Evolutionary conservation across 805 yeast species (phyloP), one percentile per base, ranked within the genome.

Genomic region (Ogataea zsoltii): DNA sequence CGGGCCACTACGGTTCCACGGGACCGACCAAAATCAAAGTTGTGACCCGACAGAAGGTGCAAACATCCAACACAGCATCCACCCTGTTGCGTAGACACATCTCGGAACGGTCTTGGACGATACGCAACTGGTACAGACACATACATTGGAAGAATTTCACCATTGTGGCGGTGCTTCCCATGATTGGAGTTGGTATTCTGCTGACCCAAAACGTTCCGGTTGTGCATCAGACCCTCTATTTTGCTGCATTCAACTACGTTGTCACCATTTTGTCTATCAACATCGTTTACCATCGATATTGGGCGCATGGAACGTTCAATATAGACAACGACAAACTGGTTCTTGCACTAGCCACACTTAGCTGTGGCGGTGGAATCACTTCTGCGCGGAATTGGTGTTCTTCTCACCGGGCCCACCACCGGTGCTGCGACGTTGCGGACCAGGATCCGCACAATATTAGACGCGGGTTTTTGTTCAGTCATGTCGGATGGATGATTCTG

Each of bases 341-440:
- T 45, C 48, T 74, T 29, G 57, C 73, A 23, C 75, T 84, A 46
- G 77, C 82, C n/a, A 57, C 82, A 0, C 70, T 81, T 35, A 91
- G 92, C 5, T 69, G 84, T 14, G 84, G 88, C 53, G 80, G 83
- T 7, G 96, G 90, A 2, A 69, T 88, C 43, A 96, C 96, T 4
- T 76, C 88, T 2, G 79, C 83, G 11, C 74, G 83, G 58, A 77
- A 84, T 77, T 89, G 96, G 96, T 83, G 87, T 17, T 73, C 83
- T 13, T 74, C 87, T 37, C 98, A 91, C 70, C 72, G 96, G 48
- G 90, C 94, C 3, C 97, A 91, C 68, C 97, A 91, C 66, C 79
- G 92, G 47, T 87, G 77, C 64, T 83, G 94, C 34, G 96, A 91
- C 61, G 34, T 57, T 10, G 85, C 95, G 0, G 96, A 88, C 49